Evolutionary conservation across 2,329 filamentous ascomycete genomes (phyloP).

Genomic region (Myriosclerotinia duriaeana): DNA sequence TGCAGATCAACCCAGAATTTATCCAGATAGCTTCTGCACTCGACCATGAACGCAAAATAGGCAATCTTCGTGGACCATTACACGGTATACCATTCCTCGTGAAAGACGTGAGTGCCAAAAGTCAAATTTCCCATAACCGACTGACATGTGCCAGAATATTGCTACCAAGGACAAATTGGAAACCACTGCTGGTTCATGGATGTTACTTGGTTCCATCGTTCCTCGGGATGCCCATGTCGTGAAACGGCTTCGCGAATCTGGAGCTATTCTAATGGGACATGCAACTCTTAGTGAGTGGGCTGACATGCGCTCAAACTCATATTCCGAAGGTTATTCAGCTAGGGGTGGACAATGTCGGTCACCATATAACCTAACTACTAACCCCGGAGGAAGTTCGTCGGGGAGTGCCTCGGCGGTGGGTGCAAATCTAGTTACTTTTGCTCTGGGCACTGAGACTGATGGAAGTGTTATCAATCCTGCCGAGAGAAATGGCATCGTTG

Average conservation of each 20-base stretch:
- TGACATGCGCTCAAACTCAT: conserved; percentile 65
- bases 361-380: conserved; percentile 67
- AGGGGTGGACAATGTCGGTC: conserved; percentile 63
- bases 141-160: conserved; percentile 49
- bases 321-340: conserved; percentile 66
- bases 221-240: conserved; percentile 69
- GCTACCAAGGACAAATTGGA: conserved; percentile 68
- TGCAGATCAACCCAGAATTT: conserved; percentile 68
- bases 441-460: conserved; percentile 73
- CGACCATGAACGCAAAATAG: conserved; percentile 59
- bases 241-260: conserved; percentile 56
- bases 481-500: conserved; percentile 66
- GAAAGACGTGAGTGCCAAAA: conserved; percentile 53
- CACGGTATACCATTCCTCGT: conserved; percentile 75
- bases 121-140: neutral
- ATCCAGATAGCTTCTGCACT: conserved; percentile 58
- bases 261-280: conserved; percentile 68
- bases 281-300: conserved; percentile 73
- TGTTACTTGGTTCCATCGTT: conserved; percentile 63
- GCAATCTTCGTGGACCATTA: conserved; percentile 60
- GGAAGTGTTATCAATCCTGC: conserved; percentile 71
- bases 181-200: conserved; percentile 70
- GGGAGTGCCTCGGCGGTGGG: conserved; percentile 65
- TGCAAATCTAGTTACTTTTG: conserved; percentile 61
- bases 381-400: conserved; percentile 67